phyloP scores from a whole-genome alignment of 2,329 filamentous ascomycete species.

The Neofusicoccum parvum region DNA sequence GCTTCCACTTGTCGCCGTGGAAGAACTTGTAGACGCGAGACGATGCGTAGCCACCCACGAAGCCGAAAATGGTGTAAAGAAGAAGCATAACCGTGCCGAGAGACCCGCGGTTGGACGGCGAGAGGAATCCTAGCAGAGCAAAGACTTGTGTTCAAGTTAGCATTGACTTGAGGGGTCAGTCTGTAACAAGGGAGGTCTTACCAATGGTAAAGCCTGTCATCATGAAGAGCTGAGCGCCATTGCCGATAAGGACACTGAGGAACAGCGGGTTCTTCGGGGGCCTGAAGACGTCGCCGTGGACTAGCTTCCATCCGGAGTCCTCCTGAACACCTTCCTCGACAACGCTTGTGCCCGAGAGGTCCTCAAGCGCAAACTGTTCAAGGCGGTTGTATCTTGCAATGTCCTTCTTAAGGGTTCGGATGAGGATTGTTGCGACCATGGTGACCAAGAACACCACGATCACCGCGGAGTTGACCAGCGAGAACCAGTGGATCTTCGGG shows the following conservation, averaged over 20 bases:
- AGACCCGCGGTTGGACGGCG: slow-evolving; percentile 91
- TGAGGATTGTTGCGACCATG: slow-evolving; percentile 89
- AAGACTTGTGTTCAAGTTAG: slow-evolving; percentile 58
- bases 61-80: slow-evolving; percentile 89
- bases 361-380: slow-evolving; percentile 87
- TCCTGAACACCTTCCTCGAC: slow-evolving; percentile 94
- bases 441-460: slow-evolving; percentile 90
- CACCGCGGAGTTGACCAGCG: slow-evolving; percentile 90
- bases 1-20: slow-evolving; percentile 89
- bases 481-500: slow-evolving; percentile 99
- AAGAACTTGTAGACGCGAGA: slow-evolving; percentile 93
- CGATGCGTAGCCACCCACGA: slow-evolving; percentile 88
- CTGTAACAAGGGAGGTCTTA: slow-evolving; percentile 33
- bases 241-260: slow-evolving; percentile 85
- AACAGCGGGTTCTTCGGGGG: slow-evolving; percentile 80
- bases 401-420: slow-evolving; percentile 88
- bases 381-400: slow-evolving; percentile 96
- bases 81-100: slow-evolving; percentile 91
- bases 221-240: slow-evolving; percentile 93
- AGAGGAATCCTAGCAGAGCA: slow-evolving; percentile 90
- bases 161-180: neutral
- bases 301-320: slow-evolving; percentile 97
- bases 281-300: slow-evolving; percentile 96
- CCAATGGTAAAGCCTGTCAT: slow-evolving; percentile 93
- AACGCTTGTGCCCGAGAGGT: slow-evolving; percentile 73